A percentile compares a stretch with the other conserved stretches of the same genome.
phyloP scores from a whole-genome alignment of 2,329 filamentous ascomycete genomes.

The Colletotrichum spaethianum region DNA sequence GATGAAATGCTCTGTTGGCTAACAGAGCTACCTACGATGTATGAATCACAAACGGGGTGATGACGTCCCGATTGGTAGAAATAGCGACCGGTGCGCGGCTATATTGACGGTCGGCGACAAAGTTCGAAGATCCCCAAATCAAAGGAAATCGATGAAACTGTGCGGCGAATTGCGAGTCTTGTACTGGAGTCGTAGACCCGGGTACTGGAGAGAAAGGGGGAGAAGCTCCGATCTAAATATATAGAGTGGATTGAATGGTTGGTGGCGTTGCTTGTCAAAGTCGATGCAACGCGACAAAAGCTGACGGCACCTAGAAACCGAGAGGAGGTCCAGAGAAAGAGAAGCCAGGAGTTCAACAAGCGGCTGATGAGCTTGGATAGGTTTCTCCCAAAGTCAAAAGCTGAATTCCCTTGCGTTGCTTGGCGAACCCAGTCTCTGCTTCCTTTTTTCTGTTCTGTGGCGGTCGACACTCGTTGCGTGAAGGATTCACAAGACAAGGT shows the following conservation, averaged over 20 bases:
- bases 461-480: not conserved
- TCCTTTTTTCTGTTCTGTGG: constrained; percentile 16
- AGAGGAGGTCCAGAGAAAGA: not conserved
- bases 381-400: constrained; percentile 30
- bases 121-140: not conserved
- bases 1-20: constrained; percentile 16
- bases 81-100: not conserved
- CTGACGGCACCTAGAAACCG: not conserved
- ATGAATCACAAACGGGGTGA: not conserved
- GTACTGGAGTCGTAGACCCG: too few relatives aligned
- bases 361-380: constrained; percentile 4
- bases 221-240: constrained; percentile 12
- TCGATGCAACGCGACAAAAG: constrained; percentile 12
- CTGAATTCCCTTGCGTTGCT: constrained; percentile 41
- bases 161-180: not conserved
- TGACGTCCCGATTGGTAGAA: constrained; percentile 8
- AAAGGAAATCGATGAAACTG: not conserved
- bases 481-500: constrained; percentile 14
- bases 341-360: not conserved
- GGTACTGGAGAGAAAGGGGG: not conserved
- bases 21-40: constrained; percentile 17
- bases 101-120: not conserved
- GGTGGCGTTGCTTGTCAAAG: constrained; percentile 6
- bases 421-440: constrained; percentile 26
- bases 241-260: constrained; percentile 25